Conservation (phyloP, 116 monocot genomes). For the Thalassia testudinum region DNA sequence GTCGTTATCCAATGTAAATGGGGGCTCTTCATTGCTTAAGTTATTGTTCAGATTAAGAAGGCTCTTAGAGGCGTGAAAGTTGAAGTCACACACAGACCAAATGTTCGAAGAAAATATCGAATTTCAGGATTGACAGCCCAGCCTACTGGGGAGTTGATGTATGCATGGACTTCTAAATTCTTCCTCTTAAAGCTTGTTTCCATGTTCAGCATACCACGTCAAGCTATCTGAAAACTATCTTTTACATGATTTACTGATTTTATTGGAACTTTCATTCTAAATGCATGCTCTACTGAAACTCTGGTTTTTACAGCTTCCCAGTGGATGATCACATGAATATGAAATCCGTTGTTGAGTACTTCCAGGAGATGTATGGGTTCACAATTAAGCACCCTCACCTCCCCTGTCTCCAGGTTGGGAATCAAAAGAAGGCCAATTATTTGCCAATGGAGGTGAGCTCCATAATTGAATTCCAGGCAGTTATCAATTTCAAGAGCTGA, state of each 20-base stretch:
- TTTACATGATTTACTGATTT: too few relatives aligned
- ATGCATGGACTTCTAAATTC: conserved; percentile 4
- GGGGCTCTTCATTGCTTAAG: not conserved
- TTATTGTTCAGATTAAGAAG: conserved; percentile 55
- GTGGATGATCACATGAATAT: conserved; percentile 87
- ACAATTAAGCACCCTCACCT: conserved; percentile 48
- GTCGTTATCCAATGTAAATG: too few relatives aligned
- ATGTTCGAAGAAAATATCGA: conserved; percentile 69
- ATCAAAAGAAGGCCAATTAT: conserved; percentile 63
- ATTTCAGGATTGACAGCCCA: conserved; percentile 57
- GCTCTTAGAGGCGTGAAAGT: conserved; percentile 91
- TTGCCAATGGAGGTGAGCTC: conserved; percentile 73
- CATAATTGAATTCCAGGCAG: not conserved
- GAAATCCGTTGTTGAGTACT: conserved; percentile 77
- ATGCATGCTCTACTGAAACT: too few relatives aligned
- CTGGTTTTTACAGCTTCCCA: conserved; percentile 61
- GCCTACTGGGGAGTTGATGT: conserved; percentile 85
- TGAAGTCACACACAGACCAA: conserved; percentile 84
- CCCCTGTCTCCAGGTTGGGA: conserved; percentile 86
- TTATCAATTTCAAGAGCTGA: not conserved
- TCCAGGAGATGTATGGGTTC: conserved; percentile 72
- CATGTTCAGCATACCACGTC: too few relatives aligned
- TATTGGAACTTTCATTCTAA: too few relatives aligned
- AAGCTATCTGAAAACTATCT: too few relatives aligned
- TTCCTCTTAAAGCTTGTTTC: too few relatives aligned